Evolutionary conservation across 352 stramenopile species (phyloP).

Genomic region (Blastocystis sp.): DNA sequence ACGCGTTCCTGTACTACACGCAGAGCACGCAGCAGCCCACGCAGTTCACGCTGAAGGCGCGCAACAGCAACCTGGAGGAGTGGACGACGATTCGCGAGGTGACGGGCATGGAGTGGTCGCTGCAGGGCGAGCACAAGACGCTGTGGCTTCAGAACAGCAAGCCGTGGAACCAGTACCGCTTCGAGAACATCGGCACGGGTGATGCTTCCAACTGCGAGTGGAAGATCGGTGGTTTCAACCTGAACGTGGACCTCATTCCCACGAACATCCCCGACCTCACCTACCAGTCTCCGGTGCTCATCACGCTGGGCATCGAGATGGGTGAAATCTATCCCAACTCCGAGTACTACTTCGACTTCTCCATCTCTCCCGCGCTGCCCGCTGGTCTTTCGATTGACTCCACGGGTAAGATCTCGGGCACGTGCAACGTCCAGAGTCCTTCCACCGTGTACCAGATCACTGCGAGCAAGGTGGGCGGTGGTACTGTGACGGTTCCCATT

Average conservation of each 20-base stretch:
- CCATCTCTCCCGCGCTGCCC: background rate
- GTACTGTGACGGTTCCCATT: background rate
- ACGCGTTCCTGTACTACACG: background rate
- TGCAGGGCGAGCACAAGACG: background rate
- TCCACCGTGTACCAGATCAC: background rate
- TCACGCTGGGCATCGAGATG: background rate
- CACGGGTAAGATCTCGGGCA: conserved; percentile 5
- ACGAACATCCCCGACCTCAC: background rate
- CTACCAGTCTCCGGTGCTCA: background rate
- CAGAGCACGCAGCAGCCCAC: background rate
- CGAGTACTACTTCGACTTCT: background rate
- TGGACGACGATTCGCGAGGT: background rate
- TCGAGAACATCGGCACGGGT: conserved; percentile 2
- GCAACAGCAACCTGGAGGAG: background rate
- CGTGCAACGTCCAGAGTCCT: background rate
- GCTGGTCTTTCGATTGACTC: background rate
- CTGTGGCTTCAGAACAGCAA: background rate
- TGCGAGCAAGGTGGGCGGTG: conserved; percentile 1
- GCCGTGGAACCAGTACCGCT: conserved; percentile 32
- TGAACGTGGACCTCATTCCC: background rate
- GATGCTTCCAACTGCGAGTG: background rate
- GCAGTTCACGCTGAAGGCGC: background rate
- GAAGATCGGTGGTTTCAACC: background rate
- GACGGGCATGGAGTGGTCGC: background rate
- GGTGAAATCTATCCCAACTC: background rate